Evolutionary conservation across 805 yeast species (phyloP), one percentile per base, ranked within the genome.

Genomic region (Yamadazyma ubonensis): DNA sequence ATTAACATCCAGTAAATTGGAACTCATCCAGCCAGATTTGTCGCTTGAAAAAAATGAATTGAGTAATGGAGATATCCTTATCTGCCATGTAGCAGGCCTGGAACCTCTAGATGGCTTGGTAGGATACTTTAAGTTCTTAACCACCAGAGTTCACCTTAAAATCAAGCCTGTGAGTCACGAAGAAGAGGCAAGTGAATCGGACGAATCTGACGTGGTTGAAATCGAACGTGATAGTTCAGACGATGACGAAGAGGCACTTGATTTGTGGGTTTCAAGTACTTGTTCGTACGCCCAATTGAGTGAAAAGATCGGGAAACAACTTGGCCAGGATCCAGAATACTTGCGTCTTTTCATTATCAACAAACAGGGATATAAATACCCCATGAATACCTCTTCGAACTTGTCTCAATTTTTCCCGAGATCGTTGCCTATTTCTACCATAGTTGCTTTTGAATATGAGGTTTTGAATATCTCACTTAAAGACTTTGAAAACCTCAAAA

Each of bases 401-500:
- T 54, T 73, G 50, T 57, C 73, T 41, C 68, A 67, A 54, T 46
- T 68, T 7, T 66, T 76, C 47, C 64, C 68, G 5, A 68, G 65
- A 48, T 55, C 58, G 19, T 67, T 70, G 27, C 68, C 78, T 1
- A 73, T 70, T 16, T 65, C 74, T 6, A 73, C 71, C 30, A 56
- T 65, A 3, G 59, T 63, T 11, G 52, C 55, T 15, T 75, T 91
- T 42, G 82, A 81, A 48, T 91, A 85, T 57, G 96, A 91, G 54
- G 62, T 83, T 1, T 70, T 93, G 53, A 84, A 79, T 33, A 79
- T 89, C 31, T 79, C 90, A 2, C 65, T 91, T 39, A 73, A 68
- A 25, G 95, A 88, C 46, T 75, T 83, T 52, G 99, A 93, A 59
- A 79, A 75, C 46, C 75, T 87, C 80, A 77, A 78, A 43, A 61